Evolutionary conservation across 2,329 filamentous ascomycete genomes (phyloP).

Genomic region (Spiromastix sp.): DNA sequence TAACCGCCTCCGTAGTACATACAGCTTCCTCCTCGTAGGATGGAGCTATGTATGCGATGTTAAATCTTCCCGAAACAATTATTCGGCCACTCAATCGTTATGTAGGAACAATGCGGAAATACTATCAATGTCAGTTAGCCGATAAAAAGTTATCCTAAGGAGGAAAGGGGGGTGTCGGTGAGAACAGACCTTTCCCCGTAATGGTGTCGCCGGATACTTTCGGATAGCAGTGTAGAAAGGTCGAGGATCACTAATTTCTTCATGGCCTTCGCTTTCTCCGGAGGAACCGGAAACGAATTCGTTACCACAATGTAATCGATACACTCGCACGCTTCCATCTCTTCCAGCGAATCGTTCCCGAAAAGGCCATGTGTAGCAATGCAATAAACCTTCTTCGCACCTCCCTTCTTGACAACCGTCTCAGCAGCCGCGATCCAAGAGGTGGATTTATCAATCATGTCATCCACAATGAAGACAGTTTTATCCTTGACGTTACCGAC

Average conservation of each 20-base stretch:
- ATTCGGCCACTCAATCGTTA: slow-evolving; percentile 46
- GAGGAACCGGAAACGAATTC: slow-evolving; percentile 88
- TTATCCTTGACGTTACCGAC: slow-evolving; percentile 86
- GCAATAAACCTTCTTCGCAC: slow-evolving; percentile 89
- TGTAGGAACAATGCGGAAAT: slow-evolving; percentile 52
- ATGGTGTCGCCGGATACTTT: slow-evolving; percentile 92
- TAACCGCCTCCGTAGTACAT: no score
- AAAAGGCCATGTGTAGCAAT: slow-evolving; percentile 96
- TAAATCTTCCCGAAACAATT: no score
- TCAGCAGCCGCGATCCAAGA: slow-evolving; percentile 98
- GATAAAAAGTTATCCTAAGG: background rate
- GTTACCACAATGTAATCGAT: slow-evolving; percentile 93
- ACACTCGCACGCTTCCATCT: slow-evolving; percentile 84
- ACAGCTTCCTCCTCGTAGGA: no score
- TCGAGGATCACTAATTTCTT: slow-evolving; percentile 85
- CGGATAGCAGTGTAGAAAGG: slow-evolving; percentile 74
- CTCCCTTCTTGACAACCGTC: slow-evolving; percentile 86
- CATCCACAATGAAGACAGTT: slow-evolving; percentile 89
- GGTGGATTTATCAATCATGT: slow-evolving; percentile 96
- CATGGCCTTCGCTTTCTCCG: slow-evolving; percentile 57
- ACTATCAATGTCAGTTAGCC: slow-evolving; percentile 22
- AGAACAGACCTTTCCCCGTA: slow-evolving; percentile 66
- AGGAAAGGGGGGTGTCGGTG: background rate
- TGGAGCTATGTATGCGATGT: no score
- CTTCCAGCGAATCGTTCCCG: slow-evolving; percentile 76